Percentiles rank a stretch among this genome's conserved stretches.
phyloP scores from a whole-genome alignment of 2,329 filamentous ascomycete genomes.

The Fusarium fracticaudum region DNA sequence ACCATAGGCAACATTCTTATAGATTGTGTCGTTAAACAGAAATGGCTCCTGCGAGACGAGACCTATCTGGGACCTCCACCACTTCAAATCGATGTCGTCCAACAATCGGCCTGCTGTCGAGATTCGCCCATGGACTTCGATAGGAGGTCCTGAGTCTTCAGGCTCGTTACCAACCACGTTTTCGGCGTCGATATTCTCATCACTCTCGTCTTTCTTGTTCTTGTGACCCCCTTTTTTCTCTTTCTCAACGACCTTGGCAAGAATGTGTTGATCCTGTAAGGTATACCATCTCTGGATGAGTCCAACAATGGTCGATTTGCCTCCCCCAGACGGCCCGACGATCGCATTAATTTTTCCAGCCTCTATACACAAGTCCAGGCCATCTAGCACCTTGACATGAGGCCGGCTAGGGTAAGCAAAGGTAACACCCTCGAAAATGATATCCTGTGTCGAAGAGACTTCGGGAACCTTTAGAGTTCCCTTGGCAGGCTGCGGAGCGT shows the following conservation, averaged over 20 bases:
- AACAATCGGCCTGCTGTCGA: constrained; percentile 63
- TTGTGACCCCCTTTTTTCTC: constrained; percentile 57
- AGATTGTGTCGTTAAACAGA: constrained; percentile 73
- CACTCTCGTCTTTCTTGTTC: constrained; percentile 50
- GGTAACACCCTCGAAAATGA: constrained; percentile 67
- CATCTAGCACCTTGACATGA: constrained; percentile 70
- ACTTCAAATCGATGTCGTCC: constrained; percentile 69
- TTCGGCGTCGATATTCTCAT: constrained; percentile 42
- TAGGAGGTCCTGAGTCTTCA: constrained; percentile 52
- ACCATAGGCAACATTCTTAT: constrained; percentile 69
- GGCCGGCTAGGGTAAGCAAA: constrained; percentile 78
- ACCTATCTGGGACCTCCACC: constrained; percentile 69
- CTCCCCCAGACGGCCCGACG: constrained; percentile 76
- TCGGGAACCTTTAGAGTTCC: constrained; percentile 51
- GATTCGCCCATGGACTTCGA: constrained; percentile 60
- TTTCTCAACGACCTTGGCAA: constrained; percentile 60
- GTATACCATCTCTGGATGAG: constrained; percentile 79
- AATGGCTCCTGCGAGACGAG: constrained; percentile 76
- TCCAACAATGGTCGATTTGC: constrained; percentile 79
- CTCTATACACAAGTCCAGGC: constrained; percentile 66
- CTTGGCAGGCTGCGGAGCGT: constrained; percentile 53
- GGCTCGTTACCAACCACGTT: constrained; percentile 43
- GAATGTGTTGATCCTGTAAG: constrained; percentile 62
- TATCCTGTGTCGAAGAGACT: constrained; percentile 51
- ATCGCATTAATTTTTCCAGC: constrained; percentile 77